A percentile compares a stretch with the other conserved stretches of the same genome.
Conservation (phyloP, 2,329 filamentous ascomycete species). For the Talaromyces sp. region DNA sequence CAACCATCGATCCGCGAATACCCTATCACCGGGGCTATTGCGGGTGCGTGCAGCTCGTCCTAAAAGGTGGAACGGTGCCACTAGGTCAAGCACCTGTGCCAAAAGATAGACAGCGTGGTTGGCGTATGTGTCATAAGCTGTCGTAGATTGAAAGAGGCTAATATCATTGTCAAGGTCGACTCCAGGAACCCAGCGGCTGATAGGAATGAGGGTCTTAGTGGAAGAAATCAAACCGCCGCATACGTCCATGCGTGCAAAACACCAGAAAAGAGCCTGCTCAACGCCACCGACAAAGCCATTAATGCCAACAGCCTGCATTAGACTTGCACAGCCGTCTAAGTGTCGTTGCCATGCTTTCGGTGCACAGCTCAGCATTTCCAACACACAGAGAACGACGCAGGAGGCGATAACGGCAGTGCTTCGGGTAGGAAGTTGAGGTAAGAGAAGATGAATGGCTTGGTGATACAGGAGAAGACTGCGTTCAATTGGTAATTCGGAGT, state of each 20-base stretch:
- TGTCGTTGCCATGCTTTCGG: conserved; percentile 50
- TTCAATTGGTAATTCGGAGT: conserved; percentile 35
- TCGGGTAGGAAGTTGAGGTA: conserved; percentile 43
- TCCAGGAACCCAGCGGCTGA: background rate
- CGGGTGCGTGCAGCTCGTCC: conserved; percentile 30
- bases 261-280: conserved; percentile 53
- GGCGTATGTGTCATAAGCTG: conserved; percentile 49
- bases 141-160: background rate
- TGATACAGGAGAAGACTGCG: conserved; percentile 51
- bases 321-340: conserved; percentile 50
- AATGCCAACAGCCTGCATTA: conserved; percentile 48
- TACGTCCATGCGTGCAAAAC: conserved; percentile 52
- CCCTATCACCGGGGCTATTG: conserved; percentile 40
- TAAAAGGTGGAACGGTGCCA: background rate
- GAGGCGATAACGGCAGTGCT: conserved; percentile 48
- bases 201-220: conserved; percentile 41
- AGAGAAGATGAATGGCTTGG: conserved; percentile 45
- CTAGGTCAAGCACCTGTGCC: conserved; percentile 46
- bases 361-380: conserved; percentile 46
- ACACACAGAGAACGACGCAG: conserved; percentile 49
- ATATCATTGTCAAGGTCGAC: background rate
- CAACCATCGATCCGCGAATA: conserved; percentile 42
- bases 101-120: conserved; percentile 56
- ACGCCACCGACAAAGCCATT: conserved; percentile 48
- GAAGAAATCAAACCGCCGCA: conserved; percentile 51